These are phyloP conservation scores for Fonsecaea pedrosoi DNA, from an alignment of 2,329 filamentous ascomycete genomes.

Conservation along the genomic window DNA sequence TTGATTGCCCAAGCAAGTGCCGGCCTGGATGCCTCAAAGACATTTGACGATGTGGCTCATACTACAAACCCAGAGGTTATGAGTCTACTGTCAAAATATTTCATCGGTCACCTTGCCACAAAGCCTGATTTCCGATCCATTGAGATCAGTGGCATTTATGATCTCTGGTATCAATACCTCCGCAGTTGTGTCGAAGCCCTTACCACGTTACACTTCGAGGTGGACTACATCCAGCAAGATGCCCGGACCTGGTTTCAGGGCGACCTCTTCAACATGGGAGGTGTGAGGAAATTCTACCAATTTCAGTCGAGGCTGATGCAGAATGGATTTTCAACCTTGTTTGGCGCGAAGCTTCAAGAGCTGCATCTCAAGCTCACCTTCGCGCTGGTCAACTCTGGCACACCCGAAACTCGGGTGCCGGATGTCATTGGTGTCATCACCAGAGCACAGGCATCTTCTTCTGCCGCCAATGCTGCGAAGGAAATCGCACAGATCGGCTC, in stretches of 20 bases:
- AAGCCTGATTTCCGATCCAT: conserved; percentile 23
- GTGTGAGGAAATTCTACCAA: conserved; percentile 29
- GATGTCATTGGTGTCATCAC: conserved; percentile 33
- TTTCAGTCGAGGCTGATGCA: conserved; percentile 30
- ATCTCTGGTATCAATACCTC: conserved; percentile 30
- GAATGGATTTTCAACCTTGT: conserved; percentile 28
- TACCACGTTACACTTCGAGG: conserved; percentile 31
- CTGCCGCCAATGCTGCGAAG: conserved; percentile 18
- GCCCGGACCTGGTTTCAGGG: conserved; percentile 28
- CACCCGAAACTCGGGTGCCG: conserved; percentile 22
- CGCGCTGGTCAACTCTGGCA: conserved; percentile 24
- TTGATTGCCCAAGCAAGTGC: conserved; percentile 28
- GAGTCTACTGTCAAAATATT: conserved; percentile 30
- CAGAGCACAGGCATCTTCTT: conserved; percentile 21
- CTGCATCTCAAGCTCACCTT: conserved; percentile 29
- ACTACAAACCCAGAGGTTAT: conserved; percentile 29
- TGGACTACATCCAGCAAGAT: conserved; percentile 28
- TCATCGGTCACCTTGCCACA: conserved; percentile 25
- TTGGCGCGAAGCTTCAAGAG: conserved; percentile 30
- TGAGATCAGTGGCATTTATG: conserved; percentile 28
- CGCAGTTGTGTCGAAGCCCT: conserved; percentile 29
- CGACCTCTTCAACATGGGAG: conserved; percentile 28
- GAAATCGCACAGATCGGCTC: conserved; percentile 28
- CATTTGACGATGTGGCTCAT: conserved; percentile 28
- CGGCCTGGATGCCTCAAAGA: conserved; percentile 30